Evolutionary conservation across 805 yeast species (phyloP).

Genomic region (Candida manassasensis): DNA sequence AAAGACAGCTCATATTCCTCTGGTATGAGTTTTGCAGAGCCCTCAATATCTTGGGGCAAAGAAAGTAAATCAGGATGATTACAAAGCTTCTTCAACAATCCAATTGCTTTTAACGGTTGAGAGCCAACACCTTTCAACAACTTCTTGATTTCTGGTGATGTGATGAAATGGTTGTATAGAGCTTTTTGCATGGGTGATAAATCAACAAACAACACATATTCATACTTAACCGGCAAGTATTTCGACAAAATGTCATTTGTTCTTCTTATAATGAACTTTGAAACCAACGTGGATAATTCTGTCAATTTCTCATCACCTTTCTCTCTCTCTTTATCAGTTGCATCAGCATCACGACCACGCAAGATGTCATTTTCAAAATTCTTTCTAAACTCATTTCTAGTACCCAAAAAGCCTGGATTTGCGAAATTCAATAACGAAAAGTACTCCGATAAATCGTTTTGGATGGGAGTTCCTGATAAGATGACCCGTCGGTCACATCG

Average conservation of each 20-base stretch:
- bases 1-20: slow-evolving; percentile 59
- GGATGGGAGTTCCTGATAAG: slow-evolving; percentile 94
- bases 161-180: slow-evolving; percentile 68
- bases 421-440: slow-evolving; percentile 88
- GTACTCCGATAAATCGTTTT: slow-evolving; percentile 90
- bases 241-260: slow-evolving; percentile 93
- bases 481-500: slow-evolving; percentile 86
- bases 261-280: slow-evolving; percentile 87
- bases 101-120: slow-evolving; percentile 88
- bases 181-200: slow-evolving; percentile 71
- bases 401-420: slow-evolving; percentile 88
- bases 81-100: slow-evolving; percentile 81
- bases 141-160: slow-evolving; percentile 71
- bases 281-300: slow-evolving; percentile 71
- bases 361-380: slow-evolving; percentile 79
- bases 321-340: slow-evolving; percentile 71
- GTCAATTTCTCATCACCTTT: slow-evolving; percentile 65
- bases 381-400: slow-evolving; percentile 76
- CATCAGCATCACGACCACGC: slow-evolving; percentile 83
- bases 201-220: slow-evolving; percentile 91
- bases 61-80: slow-evolving; percentile 87
- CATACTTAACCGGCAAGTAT: slow-evolving; percentile 92
- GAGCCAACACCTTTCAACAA: slow-evolving; percentile 64
- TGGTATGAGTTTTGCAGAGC: slow-evolving; percentile 62
- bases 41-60: slow-evolving; percentile 74